Conservation (phyloP, 352 stramenopile genomes). For the Phytopythium helicoides region DNA sequence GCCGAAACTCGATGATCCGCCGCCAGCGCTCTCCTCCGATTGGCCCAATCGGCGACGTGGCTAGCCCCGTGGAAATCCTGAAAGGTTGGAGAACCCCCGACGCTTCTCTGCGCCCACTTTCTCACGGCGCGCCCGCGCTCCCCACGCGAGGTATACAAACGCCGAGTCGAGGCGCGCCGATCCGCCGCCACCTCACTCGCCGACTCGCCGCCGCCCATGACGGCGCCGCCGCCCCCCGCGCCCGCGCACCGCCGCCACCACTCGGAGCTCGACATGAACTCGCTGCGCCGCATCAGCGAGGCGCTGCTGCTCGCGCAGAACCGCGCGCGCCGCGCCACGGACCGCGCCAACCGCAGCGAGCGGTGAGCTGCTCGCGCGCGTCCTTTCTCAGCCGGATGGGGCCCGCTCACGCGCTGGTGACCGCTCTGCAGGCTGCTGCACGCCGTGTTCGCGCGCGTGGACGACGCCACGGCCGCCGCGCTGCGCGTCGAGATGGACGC, state of each 20-base stretch:
- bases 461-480: constrained; percentile 8
- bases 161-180: no score
- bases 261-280: constrained; percentile 54
- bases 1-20: no score
- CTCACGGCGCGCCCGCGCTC: no score
- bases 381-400: background rate
- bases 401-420: background rate
- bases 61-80: background rate
- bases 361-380: constrained; percentile 22
- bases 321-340: constrained; percentile 50
- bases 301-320: constrained; percentile 72
- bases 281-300: constrained; percentile 63
- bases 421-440: constrained; percentile 15
- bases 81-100: background rate
- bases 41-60: no score
- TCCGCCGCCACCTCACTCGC: background rate
- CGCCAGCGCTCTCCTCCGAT: no score
- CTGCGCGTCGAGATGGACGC: constrained; percentile 18
- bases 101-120: constrained; percentile 1
- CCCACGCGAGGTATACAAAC: constrained; percentile 3
- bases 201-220: background rate
- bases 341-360: constrained; percentile 62
- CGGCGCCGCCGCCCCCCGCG: constrained; percentile 6
- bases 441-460: constrained; percentile 25
- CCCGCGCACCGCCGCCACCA: constrained; percentile 26